A percentile compares a stretch with the other conserved stretches of the same genome.
phyloP scores from a whole-genome alignment of 2,329 filamentous ascomycete species.

The Epichloe uncinata region DNA sequence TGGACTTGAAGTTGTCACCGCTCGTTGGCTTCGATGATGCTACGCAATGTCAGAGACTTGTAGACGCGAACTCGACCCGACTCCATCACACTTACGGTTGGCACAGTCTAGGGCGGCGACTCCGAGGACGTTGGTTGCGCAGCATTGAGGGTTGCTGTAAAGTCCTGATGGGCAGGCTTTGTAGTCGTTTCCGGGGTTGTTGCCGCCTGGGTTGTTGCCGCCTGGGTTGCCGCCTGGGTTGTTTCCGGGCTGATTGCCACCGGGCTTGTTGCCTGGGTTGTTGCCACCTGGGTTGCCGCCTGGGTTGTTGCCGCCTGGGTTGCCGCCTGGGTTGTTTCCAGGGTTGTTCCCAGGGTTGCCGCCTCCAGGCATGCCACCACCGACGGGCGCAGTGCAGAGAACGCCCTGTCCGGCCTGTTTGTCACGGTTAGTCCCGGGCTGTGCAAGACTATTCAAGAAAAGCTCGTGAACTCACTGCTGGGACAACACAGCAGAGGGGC shows the following conservation, averaged over 20 bases:
- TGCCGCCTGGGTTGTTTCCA: not conserved
- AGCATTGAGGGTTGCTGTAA: conserved; percentile 27
- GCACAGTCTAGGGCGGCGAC: conserved; percentile 33
- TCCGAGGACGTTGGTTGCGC: conserved; percentile 33
- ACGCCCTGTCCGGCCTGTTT: no score
- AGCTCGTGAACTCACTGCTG: not conserved
- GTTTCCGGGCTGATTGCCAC: not conserved
- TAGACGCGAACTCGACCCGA: not conserved
- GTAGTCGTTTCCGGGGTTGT: conserved; percentile 1
- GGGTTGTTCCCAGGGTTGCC: not conserved
- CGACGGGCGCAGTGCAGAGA: not conserved
- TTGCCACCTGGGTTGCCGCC: not conserved
- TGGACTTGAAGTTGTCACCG: conserved; percentile 2
- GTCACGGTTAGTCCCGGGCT: no score
- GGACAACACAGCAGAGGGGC: not conserved
- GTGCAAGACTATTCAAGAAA: no score
- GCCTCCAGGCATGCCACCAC: not conserved
- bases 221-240: not conserved
- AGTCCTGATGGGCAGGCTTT: conserved; percentile 10
- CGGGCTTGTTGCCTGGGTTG: not conserved
- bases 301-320: no score
- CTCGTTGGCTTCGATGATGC: conserved; percentile 1
- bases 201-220: not conserved
- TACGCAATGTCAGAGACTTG: not conserved
- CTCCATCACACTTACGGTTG: conserved; percentile 3